These are phyloP conservation scores for Aureobasidium melanogenum DNA, from an alignment of 2,329 filamentous ascomycete species.

Conservation along the genomic window DNA sequence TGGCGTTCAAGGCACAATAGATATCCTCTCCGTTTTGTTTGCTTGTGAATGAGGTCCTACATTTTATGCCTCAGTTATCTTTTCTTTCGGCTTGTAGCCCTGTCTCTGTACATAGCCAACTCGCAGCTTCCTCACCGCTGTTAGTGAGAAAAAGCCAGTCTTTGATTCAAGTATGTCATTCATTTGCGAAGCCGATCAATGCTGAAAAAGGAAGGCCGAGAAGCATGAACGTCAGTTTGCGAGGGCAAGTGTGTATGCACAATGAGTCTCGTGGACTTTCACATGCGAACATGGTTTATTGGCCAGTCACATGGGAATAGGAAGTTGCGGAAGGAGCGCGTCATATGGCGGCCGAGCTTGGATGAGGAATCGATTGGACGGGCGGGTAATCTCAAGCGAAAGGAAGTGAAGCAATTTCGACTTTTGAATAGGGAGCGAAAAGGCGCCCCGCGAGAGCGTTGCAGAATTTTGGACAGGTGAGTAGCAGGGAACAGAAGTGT, in stretches of 20 bases:
- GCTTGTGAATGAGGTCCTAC: neutral
- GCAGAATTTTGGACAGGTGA: neutral
- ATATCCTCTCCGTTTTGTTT: conserved; percentile 1
- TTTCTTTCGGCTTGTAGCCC: neutral
- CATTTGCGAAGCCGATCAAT: neutral
- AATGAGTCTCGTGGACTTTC: neutral
- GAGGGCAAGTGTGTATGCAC: neutral
- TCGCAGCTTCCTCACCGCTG: neutral
- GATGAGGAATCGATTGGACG: neutral
- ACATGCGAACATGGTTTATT: neutral
- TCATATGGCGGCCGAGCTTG: neutral
- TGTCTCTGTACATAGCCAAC: neutral
- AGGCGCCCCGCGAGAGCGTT: neutral
- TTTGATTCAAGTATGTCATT: neutral
- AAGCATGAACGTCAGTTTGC: neutral
- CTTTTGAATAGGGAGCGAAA: neutral
- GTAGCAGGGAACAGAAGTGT: neutral
- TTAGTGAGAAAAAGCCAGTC: neutral
- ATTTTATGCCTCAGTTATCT: neutral
- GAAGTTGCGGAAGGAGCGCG: neutral
- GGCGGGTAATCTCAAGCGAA: conserved; percentile 1
- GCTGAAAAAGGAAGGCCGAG: neutral
- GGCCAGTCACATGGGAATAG: conserved; percentile 1
- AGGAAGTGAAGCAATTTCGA: conserved; percentile 1
- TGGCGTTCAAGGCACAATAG: neutral